A percentile compares a stretch with the other conserved stretches of the same genome.
Evolutionary conservation across 129 eudicot genomes (phyloP).

Genomic region (Logfia minima): DNA sequence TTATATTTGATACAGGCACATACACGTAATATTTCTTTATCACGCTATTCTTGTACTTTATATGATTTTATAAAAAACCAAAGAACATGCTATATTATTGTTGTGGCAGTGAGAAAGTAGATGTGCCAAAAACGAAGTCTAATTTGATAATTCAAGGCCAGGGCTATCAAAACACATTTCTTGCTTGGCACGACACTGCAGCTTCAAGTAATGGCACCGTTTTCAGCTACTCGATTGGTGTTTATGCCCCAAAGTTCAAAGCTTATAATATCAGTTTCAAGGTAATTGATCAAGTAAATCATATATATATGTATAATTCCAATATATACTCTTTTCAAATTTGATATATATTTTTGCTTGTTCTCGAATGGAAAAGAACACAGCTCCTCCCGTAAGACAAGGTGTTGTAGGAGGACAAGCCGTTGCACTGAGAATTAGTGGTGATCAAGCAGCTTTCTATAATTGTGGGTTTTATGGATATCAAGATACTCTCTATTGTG

Average conservation of each 20-base stretch:
- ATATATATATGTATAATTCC: not conserved
- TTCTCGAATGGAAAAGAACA: conserved; percentile 44
- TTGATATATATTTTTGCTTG: not conserved
- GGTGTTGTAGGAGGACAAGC: conserved; percentile 84
- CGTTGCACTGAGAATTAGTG: conserved; percentile 60
- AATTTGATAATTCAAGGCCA: conserved; percentile 77
- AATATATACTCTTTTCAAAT: too few species aligned
- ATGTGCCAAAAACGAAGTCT: conserved; percentile 47
- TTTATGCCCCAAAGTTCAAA: conserved; percentile 51
- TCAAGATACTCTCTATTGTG: conserved; percentile 81
- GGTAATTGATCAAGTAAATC: conserved; percentile 42
- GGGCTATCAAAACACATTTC: conserved; percentile 58
- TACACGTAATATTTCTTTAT: conserved; percentile 47
- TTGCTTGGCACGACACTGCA: conserved; percentile 79
- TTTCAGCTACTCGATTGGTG: conserved; percentile 52
- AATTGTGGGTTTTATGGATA: conserved; percentile 87
- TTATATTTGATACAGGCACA: conserved; percentile 65
- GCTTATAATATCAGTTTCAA: conserved; percentile 76
- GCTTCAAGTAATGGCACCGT: conserved; percentile 64
- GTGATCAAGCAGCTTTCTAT: conserved; percentile 82
- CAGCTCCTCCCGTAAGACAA: conserved; percentile 69
- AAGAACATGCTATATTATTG: conserved; percentile 8
- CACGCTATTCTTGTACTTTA: conserved; percentile 12
- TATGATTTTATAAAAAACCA: not conserved
- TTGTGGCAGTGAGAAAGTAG: conserved; percentile 75